Evolutionary conservation across 2,329 filamentous ascomycete species (phyloP), one percentile per base, ranked within the genome.

Genomic region (Beauveria bassiana): DNA sequence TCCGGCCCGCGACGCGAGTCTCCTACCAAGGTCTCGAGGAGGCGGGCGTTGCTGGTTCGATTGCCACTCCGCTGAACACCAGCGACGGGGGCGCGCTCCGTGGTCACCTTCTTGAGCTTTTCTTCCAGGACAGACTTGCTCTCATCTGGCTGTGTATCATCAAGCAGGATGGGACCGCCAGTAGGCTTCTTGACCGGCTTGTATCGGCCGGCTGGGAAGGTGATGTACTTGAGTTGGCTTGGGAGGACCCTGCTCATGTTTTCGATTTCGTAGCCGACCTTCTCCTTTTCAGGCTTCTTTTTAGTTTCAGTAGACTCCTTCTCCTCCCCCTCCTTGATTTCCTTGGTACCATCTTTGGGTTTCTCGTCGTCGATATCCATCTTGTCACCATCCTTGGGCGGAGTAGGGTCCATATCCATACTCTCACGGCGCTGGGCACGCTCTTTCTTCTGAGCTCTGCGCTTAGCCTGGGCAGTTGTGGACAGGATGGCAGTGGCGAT

Each of bases 191-290:
- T 86, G 64, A 98, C 93, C 42, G 95, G 93, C 81, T 90, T 91
- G 77, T 97, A 99, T 68, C 96, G 87, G 51, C 90, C 90, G 65
- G 90, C 85, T 54, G 91, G 86, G 81, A 99, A 96, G 74, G 86
- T 96, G 71, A 99, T 91, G 74, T 93, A 97, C 79, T 96, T 96
- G 70, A 98, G 84, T 78, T 99, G 95, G 52, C 86, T 85, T 1
- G 93, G 95, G 53, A 99, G 84, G 42, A 99, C 92, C 68, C 95
- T 86, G 60, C 90, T 96, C 91, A 99, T 96, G 80, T 99, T 99
- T 72, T 95, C 90, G 64, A 99, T 84, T 66, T 97, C 92, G 73
- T 95, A 97, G 67, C 95, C 95, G 63, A 96, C 84, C 84, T 96
- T 98, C 79, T 99, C 95, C 79, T 95, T 96, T 76, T 97, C 92